phyloP scores from a whole-genome alignment of 805 yeast genomes.

The Kodamaea leandrae region DNA sequence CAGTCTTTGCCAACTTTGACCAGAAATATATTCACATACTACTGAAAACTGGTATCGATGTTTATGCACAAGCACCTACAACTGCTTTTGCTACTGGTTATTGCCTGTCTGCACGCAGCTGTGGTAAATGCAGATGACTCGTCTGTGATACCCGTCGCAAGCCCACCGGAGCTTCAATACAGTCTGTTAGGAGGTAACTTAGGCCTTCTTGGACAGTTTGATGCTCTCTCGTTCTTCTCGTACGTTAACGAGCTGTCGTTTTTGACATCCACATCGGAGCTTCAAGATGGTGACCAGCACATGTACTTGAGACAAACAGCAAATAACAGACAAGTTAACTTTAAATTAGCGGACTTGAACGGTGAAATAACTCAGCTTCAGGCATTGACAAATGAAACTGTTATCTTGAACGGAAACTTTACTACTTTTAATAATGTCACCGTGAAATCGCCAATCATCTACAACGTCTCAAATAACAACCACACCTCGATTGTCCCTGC shows the following conservation, averaged over 20 bases:
- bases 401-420: constrained; percentile 38
- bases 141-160: constrained; percentile 5
- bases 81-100: constrained; percentile 3
- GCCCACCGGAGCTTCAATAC: constrained; percentile 22
- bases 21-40: background rate
- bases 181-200: constrained; percentile 26
- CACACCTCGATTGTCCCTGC: constrained; percentile 22
- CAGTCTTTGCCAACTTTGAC: too few relatives aligned
- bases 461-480: constrained; percentile 26
- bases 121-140: constrained; percentile 2
- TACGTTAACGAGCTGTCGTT: constrained; percentile 25
- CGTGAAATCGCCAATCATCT: constrained; percentile 34
- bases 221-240: constrained; percentile 28
- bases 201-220: constrained; percentile 32
- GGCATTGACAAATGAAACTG: constrained; percentile 24
- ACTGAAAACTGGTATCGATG: background rate
- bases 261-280: constrained; percentile 11
- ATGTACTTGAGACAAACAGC: constrained; percentile 24
- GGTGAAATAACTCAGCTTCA: constrained; percentile 31
- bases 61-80: constrained; percentile 2
- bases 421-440: constrained; percentile 27
- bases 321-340: constrained; percentile 13
- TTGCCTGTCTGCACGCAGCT: background rate
- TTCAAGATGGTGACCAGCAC: constrained; percentile 10
- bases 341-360: constrained; percentile 28